Evolutionary conservation across 495 filamentous ascomycete genomes (phyloP).

Genomic region (Trichoderma asperelloides): DNA sequence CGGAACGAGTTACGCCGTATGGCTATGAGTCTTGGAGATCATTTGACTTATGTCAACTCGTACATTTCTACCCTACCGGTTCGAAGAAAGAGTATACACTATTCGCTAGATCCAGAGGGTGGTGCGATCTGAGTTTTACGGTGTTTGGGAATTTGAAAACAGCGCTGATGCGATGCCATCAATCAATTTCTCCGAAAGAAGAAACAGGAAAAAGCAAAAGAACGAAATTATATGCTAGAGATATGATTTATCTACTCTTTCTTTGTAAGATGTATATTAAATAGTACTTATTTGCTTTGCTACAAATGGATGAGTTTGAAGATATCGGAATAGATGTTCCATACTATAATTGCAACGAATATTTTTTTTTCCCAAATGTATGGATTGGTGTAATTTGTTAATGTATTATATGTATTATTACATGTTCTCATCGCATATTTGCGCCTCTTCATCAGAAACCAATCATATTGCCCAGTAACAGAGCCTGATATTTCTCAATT

Average conservation of each 20-base stretch:
- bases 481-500: constrained; percentile 69
- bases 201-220: background rate
- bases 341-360: too few species aligned
- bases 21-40: constrained; percentile 39
- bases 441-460: constrained; percentile 23
- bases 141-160: background rate
- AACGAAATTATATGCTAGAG: background rate
- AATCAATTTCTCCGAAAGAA: background rate
- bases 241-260: background rate
- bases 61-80: constrained; percentile 23
- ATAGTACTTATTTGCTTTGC: background rate
- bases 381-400: background rate
- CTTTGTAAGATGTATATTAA: background rate
- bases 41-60: constrained; percentile 26
- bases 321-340: too few species aligned
- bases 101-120: background rate
- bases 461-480: constrained; percentile 52
- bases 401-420: background rate
- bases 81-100: constrained; percentile 2
- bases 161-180: background rate
- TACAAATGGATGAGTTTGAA: too few species aligned
- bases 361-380: too few species aligned
- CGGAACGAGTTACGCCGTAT: constrained; percentile 46
- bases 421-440: background rate
- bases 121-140: background rate